phyloP scores from a whole-genome alignment of 441 rosid species.

The Bruguiera hainesii region DNA sequence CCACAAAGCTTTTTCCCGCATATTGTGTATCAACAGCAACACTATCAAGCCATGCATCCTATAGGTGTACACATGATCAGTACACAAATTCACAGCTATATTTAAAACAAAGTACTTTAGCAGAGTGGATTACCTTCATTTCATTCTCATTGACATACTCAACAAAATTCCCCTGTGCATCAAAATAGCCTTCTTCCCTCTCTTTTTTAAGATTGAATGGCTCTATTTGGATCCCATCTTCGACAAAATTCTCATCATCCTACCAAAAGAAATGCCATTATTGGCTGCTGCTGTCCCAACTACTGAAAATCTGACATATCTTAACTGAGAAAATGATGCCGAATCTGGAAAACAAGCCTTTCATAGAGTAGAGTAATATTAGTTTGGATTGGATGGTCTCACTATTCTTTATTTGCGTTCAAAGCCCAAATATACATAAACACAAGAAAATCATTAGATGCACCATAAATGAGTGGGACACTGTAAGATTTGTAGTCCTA shows the following conservation, averaged over 20 bases:
- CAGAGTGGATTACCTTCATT: constrained; percentile 48
- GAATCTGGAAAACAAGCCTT: constrained; percentile 7
- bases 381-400: too few relatives aligned
- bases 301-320: constrained; percentile 17
- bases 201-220: constrained; percentile 90
- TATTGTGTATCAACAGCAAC: constrained; percentile 53
- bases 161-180: constrained; percentile 81
- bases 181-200: constrained; percentile 98
- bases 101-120: constrained; percentile 4
- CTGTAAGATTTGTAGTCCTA: too few relatives aligned
- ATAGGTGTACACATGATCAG: constrained; percentile 21
- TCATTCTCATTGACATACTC: constrained; percentile 77
- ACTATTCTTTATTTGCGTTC: too few relatives aligned
- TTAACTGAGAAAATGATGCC: constrained; percentile 17
- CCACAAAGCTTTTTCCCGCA: constrained; percentile 38
- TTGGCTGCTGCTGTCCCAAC: constrained; percentile 16
- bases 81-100: constrained; percentile 4
- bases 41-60: constrained; percentile 99
- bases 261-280: constrained; percentile 45
- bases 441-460: too few relatives aligned
- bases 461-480: too few relatives aligned
- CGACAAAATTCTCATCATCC: constrained; percentile 67
- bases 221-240: constrained; percentile 89
- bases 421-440: too few relatives aligned
- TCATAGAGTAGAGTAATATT: too few relatives aligned